Percentiles rank a stretch among this genome's conserved stretches.
These are phyloP conservation scores for Pseudodiploospora longispora DNA, from an alignment of 2,329 filamentous ascomycete species.

Conservation along the genomic window DNA sequence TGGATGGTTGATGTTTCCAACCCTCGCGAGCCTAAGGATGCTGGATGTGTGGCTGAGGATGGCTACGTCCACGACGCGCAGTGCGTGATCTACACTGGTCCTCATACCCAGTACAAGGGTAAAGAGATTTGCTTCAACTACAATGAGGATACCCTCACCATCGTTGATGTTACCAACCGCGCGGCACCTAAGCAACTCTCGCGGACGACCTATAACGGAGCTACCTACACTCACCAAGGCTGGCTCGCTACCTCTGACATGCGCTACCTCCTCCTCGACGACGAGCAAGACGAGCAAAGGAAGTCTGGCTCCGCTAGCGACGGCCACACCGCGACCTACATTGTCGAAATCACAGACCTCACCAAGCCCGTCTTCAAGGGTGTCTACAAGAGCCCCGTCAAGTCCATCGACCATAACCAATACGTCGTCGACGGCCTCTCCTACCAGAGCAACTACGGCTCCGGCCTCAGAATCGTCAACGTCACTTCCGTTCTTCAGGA, in stretches of 20 bases:
- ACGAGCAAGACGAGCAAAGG: constrained; percentile 40
- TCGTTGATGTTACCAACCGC: constrained; percentile 43
- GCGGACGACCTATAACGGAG: constrained; percentile 44
- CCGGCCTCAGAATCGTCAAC: constrained; percentile 33
- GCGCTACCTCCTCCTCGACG: constrained; percentile 37
- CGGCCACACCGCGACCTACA: constrained; percentile 34
- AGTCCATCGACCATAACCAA: constrained; percentile 39
- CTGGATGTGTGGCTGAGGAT: constrained; percentile 39
- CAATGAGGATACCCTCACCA: constrained; percentile 20
- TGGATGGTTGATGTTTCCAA: constrained; percentile 48
- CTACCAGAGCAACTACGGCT: constrained; percentile 41
- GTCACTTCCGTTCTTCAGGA: constrained; percentile 23
- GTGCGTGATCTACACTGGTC: constrained; percentile 44
- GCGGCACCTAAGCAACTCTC: constrained; percentile 37
- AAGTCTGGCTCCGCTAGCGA: constrained; percentile 29
- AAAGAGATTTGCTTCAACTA: constrained; percentile 16
- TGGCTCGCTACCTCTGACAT: constrained; percentile 36
- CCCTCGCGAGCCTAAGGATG: constrained; percentile 39
- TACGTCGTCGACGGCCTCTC: constrained; percentile 32
- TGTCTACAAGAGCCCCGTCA: constrained; percentile 28
- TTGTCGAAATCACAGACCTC: constrained; percentile 36
- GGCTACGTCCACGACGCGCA: constrained; percentile 47
- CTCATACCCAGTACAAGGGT: constrained; percentile 35
- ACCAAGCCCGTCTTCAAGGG: constrained; percentile 29
- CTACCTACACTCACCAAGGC: constrained; percentile 48